A percentile compares a stretch with the other conserved stretches of the same genome.
These are phyloP conservation scores for Saturnispora diversa DNA, from an alignment of 805 yeast genomes.

Conservation along the genomic window DNA sequence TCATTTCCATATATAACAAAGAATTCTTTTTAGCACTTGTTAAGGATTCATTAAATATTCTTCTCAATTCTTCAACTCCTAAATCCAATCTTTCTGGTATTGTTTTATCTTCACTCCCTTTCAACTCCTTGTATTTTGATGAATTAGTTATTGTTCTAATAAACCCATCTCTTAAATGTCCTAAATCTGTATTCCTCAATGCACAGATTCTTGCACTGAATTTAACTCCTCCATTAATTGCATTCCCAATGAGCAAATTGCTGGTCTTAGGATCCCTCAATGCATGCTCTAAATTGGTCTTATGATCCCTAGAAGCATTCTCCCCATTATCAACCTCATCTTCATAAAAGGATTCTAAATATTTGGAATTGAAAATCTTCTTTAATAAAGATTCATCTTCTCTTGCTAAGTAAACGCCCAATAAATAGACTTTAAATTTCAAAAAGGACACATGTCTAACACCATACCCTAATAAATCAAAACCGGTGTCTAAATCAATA, in stretches of 20 bases:
- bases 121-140: slow-evolving; percentile 45
- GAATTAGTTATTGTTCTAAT: slow-evolving; percentile 69
- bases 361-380: slow-evolving; percentile 37
- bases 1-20: slow-evolving; percentile 50
- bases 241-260: slow-evolving; percentile 42
- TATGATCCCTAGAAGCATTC: no score
- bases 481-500: slow-evolving; percentile 24
- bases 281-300: slow-evolving; percentile 35
- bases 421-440: slow-evolving; percentile 75
- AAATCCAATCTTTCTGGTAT: slow-evolving; percentile 18
- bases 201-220: slow-evolving; percentile 76
- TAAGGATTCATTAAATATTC: slow-evolving; percentile 45
- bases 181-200: slow-evolving; percentile 82
- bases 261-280: slow-evolving; percentile 48
- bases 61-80: slow-evolving; percentile 63
- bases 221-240: slow-evolving; percentile 52
- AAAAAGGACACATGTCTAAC: slow-evolving; percentile 77
- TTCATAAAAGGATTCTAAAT: slow-evolving; percentile 29
- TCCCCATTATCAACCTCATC: slow-evolving; percentile 4
- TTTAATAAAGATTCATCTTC: slow-evolving; percentile 42
- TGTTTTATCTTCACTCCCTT: slow-evolving; percentile 37
- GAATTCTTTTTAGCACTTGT: slow-evolving; percentile 74
- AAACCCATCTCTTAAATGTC: slow-evolving; percentile 84
- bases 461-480: slow-evolving; percentile 68
- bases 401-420: slow-evolving; percentile 70